These are phyloP conservation scores for Eucalyptus polyanthemos DNA, from an alignment of 345 rosid genomes.

Conservation along the genomic window DNA sequence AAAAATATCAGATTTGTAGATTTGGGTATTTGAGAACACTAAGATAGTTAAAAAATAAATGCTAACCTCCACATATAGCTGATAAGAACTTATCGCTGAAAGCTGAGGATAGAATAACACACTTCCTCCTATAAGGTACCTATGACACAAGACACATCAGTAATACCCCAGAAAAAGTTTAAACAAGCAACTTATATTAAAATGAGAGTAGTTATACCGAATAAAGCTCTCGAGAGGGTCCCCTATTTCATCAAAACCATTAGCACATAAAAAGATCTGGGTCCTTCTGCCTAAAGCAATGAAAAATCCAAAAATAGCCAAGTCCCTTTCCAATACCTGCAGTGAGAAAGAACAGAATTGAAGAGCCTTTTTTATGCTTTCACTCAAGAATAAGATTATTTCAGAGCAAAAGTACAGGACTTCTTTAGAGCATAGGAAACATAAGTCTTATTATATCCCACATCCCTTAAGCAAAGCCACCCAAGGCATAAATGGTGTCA, in stretches of 20 bases:
- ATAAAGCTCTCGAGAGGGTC: constrained; percentile 63
- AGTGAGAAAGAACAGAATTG: constrained; percentile 5
- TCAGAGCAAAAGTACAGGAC: not conserved
- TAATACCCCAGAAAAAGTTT: not conserved
- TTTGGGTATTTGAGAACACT: not conserved
- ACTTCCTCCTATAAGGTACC: constrained; percentile 91
- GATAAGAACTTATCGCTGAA: constrained; percentile 90
- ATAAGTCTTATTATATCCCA: not conserved
- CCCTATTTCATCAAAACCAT: constrained; percentile 55
- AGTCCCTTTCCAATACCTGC: constrained; percentile 92
- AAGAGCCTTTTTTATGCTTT: not conserved
- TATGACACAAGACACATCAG: constrained; percentile 7
- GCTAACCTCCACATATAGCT: constrained; percentile 92
- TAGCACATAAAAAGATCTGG: constrained; percentile 51
- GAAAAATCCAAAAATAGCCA: constrained; percentile 97
- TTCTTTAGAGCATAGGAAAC: not conserved
- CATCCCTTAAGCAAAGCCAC: not conserved
- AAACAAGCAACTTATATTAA: not conserved
- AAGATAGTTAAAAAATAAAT: not conserved
- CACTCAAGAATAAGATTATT: not conserved
- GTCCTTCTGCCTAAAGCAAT: constrained; percentile 89
- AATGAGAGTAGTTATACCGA: constrained; percentile 31
- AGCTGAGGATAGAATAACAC: constrained; percentile 91
- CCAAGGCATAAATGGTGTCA: not conserved
- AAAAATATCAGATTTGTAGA: not conserved